Evolutionary conservation across 345 rosid genomes (phyloP).

Genomic region (Gossypium longicalyx): DNA sequence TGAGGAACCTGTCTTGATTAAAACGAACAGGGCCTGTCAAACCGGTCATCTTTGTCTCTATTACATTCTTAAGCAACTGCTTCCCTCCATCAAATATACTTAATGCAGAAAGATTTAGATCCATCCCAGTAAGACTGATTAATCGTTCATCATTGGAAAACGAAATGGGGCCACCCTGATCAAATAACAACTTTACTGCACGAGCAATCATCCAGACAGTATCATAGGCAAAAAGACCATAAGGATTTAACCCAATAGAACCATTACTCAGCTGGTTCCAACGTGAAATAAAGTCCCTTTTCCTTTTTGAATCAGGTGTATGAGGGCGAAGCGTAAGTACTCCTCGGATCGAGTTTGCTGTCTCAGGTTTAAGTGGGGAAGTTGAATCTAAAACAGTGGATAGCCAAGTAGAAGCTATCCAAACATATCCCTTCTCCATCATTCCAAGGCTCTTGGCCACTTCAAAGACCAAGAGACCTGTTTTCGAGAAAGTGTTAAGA

Average conservation of each 20-base stretch:
- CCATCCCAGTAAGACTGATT: slow-evolving; percentile 38
- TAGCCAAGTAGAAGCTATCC: slow-evolving; percentile 86
- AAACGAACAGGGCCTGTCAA: slow-evolving; percentile 63
- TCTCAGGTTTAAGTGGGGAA: slow-evolving; percentile 28
- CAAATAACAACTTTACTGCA: slow-evolving; percentile 61
- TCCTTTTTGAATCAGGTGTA: slow-evolving; percentile 57
- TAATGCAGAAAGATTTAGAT: slow-evolving; percentile 63
- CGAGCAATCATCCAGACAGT: slow-evolving; percentile 86
- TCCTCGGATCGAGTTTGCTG: slow-evolving; percentile 43
- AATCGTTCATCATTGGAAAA: slow-evolving; percentile 62
- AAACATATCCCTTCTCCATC: slow-evolving; percentile 75
- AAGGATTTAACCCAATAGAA: slow-evolving; percentile 64
- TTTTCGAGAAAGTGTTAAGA: slow-evolving; percentile 44
- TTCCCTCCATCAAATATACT: slow-evolving; percentile 72
- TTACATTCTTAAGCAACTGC: slow-evolving; percentile 45
- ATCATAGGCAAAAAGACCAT: slow-evolving; percentile 80
- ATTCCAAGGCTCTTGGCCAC: slow-evolving; percentile 76
- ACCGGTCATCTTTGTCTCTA: slow-evolving; percentile 67
- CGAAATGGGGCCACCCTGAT: slow-evolving; percentile 60
- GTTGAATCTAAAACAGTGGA: slow-evolving; percentile 68
- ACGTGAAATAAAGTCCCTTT: slow-evolving; percentile 48
- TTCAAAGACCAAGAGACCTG: slow-evolving; percentile 58
- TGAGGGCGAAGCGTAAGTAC: slow-evolving; percentile 70
- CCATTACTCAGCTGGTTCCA: slow-evolving; percentile 75
- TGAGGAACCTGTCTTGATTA: slow-evolving; percentile 48